phyloP scores from a whole-genome alignment of 495 filamentous ascomycete species.

The Podospora didyma region DNA sequence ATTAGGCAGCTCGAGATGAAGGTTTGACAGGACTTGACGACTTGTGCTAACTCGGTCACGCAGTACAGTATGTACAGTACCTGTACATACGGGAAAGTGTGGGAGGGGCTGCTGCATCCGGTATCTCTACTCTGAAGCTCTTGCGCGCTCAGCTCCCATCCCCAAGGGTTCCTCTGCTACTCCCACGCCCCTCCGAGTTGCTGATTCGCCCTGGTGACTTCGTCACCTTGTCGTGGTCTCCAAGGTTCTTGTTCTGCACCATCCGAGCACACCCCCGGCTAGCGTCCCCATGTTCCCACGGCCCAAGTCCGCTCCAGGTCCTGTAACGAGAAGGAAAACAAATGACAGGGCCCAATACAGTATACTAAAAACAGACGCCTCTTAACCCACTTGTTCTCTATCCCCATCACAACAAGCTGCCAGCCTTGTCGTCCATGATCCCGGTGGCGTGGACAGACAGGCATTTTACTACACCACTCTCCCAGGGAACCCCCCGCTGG shows the following conservation, averaged over 20 bases:
- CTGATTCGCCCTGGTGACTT: slow-evolving; percentile 18
- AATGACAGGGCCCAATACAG: slow-evolving; percentile 21
- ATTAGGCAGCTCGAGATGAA: slow-evolving; percentile 11
- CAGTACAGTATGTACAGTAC: not conserved
- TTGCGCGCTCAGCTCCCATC: not conserved
- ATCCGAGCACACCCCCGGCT: slow-evolving; percentile 19
- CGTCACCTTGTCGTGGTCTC: slow-evolving; percentile 10
- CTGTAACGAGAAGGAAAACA: slow-evolving; percentile 21
- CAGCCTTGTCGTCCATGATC: slow-evolving; percentile 19
- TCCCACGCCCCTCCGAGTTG: slow-evolving; percentile 12
- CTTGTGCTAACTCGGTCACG: slow-evolving; percentile 9
- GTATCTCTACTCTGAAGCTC: slow-evolving; percentile 5
- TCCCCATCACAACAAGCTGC: slow-evolving; percentile 14
- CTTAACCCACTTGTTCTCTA: slow-evolving; percentile 13
- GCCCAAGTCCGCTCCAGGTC: slow-evolving; percentile 20
- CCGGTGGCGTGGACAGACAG: slow-evolving; percentile 22
- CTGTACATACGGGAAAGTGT: not conserved
- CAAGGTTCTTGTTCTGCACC: slow-evolving; percentile 22
- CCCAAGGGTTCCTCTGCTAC: slow-evolving; percentile 10
- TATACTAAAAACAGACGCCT: slow-evolving; percentile 25
- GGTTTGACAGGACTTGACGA: slow-evolving; percentile 1
- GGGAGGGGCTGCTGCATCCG: slow-evolving; percentile 12
- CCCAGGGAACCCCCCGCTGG: not conserved
- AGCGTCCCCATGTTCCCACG: slow-evolving; percentile 16
- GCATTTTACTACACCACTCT: not conserved